Percentiles rank a stretch among this genome's conserved stretches.
phyloP scores from a whole-genome alignment of 257 asterid species.

The Perilla frutescens region DNA sequence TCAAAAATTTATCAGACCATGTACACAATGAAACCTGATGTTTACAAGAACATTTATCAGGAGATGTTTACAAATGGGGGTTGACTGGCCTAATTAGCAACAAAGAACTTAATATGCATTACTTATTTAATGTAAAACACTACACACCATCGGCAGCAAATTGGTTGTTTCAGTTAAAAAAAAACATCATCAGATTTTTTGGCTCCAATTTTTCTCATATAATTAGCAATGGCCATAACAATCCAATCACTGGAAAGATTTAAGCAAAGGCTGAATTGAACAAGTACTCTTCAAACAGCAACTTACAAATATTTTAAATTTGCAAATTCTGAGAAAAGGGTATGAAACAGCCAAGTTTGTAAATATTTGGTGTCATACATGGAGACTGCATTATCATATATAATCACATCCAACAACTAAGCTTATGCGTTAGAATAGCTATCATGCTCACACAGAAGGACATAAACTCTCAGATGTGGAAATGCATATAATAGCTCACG shows the following conservation, averaged over 20 bases:
- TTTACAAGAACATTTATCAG: background rate
- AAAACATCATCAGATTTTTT: background rate
- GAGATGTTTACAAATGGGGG: background rate
- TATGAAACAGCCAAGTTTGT: slow-evolving; percentile 6
- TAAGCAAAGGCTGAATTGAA: slow-evolving; percentile 3
- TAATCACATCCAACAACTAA: slow-evolving; percentile 3
- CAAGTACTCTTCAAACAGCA: background rate
- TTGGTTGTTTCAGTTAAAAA: background rate
- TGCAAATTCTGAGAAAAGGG: background rate
- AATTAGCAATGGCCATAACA: slow-evolving; percentile 3
- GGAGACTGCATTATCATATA: background rate
- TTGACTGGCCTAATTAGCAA: slow-evolving; percentile 14
- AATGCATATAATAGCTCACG: background rate
- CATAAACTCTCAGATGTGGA: background rate
- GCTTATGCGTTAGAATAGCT: background rate
- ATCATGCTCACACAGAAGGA: background rate
- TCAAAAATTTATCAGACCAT: slow-evolving; percentile 26
- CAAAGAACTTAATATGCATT: background rate
- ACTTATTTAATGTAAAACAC: background rate
- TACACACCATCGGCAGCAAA: background rate
- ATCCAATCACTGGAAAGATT: background rate
- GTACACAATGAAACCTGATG: background rate
- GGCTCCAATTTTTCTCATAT: background rate
- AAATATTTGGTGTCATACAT: background rate
- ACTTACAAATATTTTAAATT: background rate